A percentile compares a stretch with the other conserved stretches of the same genome.
phyloP scores from a whole-genome alignment of 73 alveolate species.

The Blepharisma stoltei region DNA sequence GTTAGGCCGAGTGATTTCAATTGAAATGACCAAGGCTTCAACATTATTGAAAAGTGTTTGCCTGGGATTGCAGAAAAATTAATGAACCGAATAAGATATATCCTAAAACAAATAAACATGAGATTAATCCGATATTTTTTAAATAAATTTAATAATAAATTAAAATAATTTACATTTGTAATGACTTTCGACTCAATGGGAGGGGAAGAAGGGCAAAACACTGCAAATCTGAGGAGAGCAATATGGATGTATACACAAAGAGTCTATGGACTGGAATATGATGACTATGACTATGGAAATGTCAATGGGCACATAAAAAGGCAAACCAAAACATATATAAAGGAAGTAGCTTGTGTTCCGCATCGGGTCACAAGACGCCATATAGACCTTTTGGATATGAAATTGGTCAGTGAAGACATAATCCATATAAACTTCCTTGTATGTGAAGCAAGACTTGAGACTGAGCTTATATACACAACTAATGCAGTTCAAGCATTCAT shows the following conservation, averaged over 20 bases:
- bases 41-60: not conserved
- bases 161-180: too few species aligned
- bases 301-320: not conserved
- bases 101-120: too few species aligned
- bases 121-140: too few species aligned
- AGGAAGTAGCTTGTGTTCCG: constrained; percentile 9
- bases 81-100: not conserved
- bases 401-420: not conserved
- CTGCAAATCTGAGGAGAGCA: not conserved
- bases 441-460: constrained; percentile 7
- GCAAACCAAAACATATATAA: not conserved
- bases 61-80: not conserved
- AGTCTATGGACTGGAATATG: constrained; percentile 4
- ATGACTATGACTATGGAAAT: not conserved
- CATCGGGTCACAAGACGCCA: not conserved
- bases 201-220: not conserved
- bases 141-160: too few species aligned
- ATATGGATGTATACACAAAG: constrained; percentile 1
- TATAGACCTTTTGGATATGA: not conserved
- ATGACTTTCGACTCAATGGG: constrained; percentile 6
- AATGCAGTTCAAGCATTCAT: too few species aligned
- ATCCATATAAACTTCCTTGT: not conserved
- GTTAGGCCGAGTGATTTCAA: not conserved
- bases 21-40: not conserved
- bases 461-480: not conserved